Percentiles rank a stretch among this genome's conserved stretches.
These are phyloP conservation scores for Fusarium solani-melongenae DNA, from an alignment of 2,329 filamentous ascomycete species.

Conservation along the genomic window DNA sequence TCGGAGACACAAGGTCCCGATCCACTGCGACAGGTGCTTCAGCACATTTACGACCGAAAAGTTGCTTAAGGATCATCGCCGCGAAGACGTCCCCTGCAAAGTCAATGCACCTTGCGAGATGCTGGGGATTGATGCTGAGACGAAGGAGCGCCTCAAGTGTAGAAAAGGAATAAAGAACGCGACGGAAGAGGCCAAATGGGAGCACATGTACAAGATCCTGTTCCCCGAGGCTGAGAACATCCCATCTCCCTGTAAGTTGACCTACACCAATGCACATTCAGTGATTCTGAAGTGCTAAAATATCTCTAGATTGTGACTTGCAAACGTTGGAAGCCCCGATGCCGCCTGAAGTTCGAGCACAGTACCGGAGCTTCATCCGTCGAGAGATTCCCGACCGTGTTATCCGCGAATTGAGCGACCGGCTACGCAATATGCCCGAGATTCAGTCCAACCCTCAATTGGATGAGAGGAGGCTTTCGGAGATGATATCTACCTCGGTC, in stretches of 20 bases:
- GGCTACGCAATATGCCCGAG: slow-evolving; percentile 7
- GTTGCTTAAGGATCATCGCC: slow-evolving; percentile 9
- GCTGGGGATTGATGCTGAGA: slow-evolving; percentile 5
- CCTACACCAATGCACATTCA: rapidly evolving
- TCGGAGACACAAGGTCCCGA: slow-evolving; percentile 1
- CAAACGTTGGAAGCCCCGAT: not conserved
- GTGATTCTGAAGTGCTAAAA: not conserved
- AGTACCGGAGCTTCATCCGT: slow-evolving; percentile 13
- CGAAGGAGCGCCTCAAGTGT: slow-evolving; percentile 1
- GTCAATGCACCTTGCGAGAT: not conserved
- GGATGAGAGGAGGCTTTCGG: slow-evolving; percentile 5
- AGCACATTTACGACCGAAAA: not conserved
- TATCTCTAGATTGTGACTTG: not conserved
- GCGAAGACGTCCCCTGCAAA: slow-evolving; percentile 2
- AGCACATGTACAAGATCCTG: slow-evolving; percentile 23
- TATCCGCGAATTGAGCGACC: not conserved
- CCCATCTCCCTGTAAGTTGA: slow-evolving; percentile 22
- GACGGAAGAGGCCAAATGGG: slow-evolving; percentile 14
- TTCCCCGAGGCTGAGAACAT: slow-evolving; percentile 10
- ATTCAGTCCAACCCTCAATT: not conserved
- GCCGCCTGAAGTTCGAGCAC: not conserved
- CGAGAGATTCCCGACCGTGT: slow-evolving; percentile 12
- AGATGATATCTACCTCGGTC: slow-evolving; percentile 7
- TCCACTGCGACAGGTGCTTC: slow-evolving; percentile 25
- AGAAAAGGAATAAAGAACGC: slow-evolving; percentile 14